Evolutionary conservation across 768 basidiomycete genomes (phyloP), one percentile per base, ranked within the genome.

Genomic region (Boletus rex-veris): DNA sequence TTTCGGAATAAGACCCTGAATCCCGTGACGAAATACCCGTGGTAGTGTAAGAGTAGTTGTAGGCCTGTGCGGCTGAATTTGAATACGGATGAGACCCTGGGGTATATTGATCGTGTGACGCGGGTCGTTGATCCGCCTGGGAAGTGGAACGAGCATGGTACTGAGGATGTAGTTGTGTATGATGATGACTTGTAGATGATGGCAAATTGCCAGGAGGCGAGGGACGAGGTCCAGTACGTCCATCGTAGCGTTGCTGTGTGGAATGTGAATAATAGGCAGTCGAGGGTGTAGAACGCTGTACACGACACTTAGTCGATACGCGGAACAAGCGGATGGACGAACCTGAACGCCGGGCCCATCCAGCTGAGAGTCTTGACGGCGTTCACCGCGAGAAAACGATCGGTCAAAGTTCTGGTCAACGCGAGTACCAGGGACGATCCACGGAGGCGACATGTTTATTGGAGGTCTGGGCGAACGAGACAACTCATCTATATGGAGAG

Each of bases 351-450:
- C 65, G 21, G 70, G 70, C 10, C 69, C 66, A 41, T 64, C 55
- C 40, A 67, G 48, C 10, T 53, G 53, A 57, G 64, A 21, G 49
- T 65, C 68, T 42, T 48, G 62, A 55, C 57, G 64, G 57, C 64
- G 52, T 40, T 66, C 61, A 35, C 58, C 55, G 44, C 65, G 66
- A 36, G 62, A 45, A 58, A 50, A 60, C 10, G 69, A 57, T 53
- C 59, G 64, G 39, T 70, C 60, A 12, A 57, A 55, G 50, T 37
- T 62, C 28, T 61, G 63, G 40, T 63, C 60, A 9, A 30, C 64
- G 45, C 78, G 76, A 57, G 78, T 74, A 44, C 63, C 67, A 45
- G 80, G 76, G 71, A 56, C 75, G 73, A 59, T 77, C 76, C 60
- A 83, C 55, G 50, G 77, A 72, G 59, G 73, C 53, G 43, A 73